Conservation (phyloP, 805 yeast genomes). For the Ogataea zsoltii region DNA sequence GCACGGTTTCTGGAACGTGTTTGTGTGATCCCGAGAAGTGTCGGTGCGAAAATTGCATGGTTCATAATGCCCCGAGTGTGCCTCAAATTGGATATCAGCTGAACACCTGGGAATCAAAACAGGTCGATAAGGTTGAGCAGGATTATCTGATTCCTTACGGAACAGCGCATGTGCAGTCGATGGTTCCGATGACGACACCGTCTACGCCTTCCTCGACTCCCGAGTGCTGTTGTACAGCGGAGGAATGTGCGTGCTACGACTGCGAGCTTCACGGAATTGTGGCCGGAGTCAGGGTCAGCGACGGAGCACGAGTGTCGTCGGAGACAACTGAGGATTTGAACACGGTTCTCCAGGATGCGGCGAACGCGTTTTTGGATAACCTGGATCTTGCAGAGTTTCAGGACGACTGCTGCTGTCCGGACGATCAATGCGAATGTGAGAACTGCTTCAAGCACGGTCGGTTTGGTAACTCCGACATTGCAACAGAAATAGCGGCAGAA, state of each 20-base stretch:
- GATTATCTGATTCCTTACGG: conserved; percentile 1
- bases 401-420: conserved; percentile 34
- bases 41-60: conserved; percentile 33
- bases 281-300: conserved; percentile 31
- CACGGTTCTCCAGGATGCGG: conserved; percentile 14
- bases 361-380: conserved; percentile 23
- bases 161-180: conserved; percentile 1
- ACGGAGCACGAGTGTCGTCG: conserved; percentile 28
- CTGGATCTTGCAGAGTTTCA: conserved; percentile 25
- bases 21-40: conserved; percentile 34
- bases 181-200: neutral
- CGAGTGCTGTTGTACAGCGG: conserved; percentile 35
- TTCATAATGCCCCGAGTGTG: conserved; percentile 22
- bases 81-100: neutral
- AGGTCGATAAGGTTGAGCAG: neutral
- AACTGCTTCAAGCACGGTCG: conserved; percentile 37
- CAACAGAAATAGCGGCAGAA: neutral
- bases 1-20: conserved; percentile 38
- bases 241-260: conserved; percentile 36
- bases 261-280: conserved; percentile 37
- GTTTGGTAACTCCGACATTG: conserved; percentile 18
- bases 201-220: conserved; percentile 3
- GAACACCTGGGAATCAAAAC: neutral
- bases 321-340: neutral
- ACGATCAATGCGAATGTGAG: conserved; percentile 32